Conservation (phyloP, 176 grass and related monocot species). For the Ensete ventricosum region DNA sequence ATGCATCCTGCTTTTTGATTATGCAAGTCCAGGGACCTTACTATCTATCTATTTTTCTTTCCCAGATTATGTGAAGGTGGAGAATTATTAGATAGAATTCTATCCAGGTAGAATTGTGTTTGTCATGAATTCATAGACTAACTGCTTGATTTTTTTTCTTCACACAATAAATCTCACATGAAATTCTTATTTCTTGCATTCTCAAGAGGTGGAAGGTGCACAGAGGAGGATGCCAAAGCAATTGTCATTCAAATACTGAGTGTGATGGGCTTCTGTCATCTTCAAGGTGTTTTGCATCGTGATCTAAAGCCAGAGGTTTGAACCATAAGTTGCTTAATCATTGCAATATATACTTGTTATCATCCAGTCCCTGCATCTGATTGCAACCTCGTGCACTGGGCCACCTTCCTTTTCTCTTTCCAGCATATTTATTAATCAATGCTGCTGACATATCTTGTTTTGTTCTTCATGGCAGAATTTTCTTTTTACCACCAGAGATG, state of each 20-base stretch:
- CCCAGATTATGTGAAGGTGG: constrained; percentile 96
- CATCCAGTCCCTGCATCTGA: too few species aligned
- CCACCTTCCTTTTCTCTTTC: constrained; percentile 4
- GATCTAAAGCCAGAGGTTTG: constrained; percentile 96
- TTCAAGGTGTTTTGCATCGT: constrained; percentile 98
- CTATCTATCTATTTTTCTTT: constrained; percentile 14
- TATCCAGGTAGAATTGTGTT: constrained; percentile 57
- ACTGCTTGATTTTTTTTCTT: constrained; percentile 9
- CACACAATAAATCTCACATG: constrained; percentile 15
- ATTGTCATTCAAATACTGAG: constrained; percentile 94
- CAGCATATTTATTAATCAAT: constrained; percentile 9
- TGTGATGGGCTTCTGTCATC: constrained; percentile 92
- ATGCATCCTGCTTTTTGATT: neutral
- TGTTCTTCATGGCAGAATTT: constrained; percentile 74
- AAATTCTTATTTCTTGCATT: constrained; percentile 1
- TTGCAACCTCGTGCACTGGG: too few species aligned
- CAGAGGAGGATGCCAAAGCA: constrained; percentile 94
- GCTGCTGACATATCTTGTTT: constrained; percentile 24
- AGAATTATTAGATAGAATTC: constrained; percentile 93
- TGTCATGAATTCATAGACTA: neutral
- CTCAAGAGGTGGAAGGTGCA: constrained; percentile 88
- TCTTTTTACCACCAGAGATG: constrained; percentile 81
- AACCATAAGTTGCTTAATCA: constrained; percentile 23
- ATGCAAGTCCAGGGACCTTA: constrained; percentile 12
- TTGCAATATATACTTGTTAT: neutral